Evolutionary conservation across 2,329 filamentous ascomycete genomes (phyloP).

Genomic region (Mycocentrospora acerina): DNA sequence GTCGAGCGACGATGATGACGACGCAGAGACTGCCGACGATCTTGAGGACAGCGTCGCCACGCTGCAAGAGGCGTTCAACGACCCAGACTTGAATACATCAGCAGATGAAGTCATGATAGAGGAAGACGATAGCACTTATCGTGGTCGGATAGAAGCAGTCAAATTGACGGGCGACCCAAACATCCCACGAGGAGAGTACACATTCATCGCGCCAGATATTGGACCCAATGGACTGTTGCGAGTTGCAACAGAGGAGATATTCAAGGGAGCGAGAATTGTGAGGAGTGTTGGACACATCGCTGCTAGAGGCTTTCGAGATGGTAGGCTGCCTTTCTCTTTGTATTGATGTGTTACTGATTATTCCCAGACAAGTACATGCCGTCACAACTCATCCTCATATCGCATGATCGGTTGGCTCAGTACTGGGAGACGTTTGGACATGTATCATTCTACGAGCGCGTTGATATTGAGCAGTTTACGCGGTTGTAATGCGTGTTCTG

Average conservation of each 20-base stretch:
- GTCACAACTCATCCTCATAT: slow-evolving; percentile 76
- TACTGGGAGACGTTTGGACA: slow-evolving; percentile 68
- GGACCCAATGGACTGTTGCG: slow-evolving; percentile 65
- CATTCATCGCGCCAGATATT: slow-evolving; percentile 79
- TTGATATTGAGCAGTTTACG: slow-evolving; percentile 46
- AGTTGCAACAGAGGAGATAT: slow-evolving; percentile 65
- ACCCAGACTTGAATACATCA: not conserved
- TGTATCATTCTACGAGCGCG: slow-evolving; percentile 51
- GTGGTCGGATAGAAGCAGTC: slow-evolving; percentile 74
- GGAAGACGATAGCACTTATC: slow-evolving; percentile 49
- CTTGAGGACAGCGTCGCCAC: slow-evolving; percentile 46
- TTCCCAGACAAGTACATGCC: slow-evolving; percentile 69
- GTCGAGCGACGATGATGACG: slow-evolving; percentile 10
- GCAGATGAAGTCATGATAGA: not conserved
- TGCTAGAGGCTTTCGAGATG: slow-evolving; percentile 66
- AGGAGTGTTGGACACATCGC: slow-evolving; percentile 78
- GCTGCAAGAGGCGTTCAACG: slow-evolving; percentile 15
- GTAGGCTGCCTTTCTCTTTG: slow-evolving; percentile 53
- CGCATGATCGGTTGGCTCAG: slow-evolving; percentile 74
- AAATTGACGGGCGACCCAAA: slow-evolving; percentile 93
- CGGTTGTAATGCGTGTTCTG: slow-evolving; percentile 16
- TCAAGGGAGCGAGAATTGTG: slow-evolving; percentile 74
- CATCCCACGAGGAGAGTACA: slow-evolving; percentile 81
- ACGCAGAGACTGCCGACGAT: slow-evolving; percentile 15
- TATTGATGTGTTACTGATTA: not conserved